Conservation (phyloP, 1,139 yeast genomes). For the Candida pseudoviswanathii region DNA sequence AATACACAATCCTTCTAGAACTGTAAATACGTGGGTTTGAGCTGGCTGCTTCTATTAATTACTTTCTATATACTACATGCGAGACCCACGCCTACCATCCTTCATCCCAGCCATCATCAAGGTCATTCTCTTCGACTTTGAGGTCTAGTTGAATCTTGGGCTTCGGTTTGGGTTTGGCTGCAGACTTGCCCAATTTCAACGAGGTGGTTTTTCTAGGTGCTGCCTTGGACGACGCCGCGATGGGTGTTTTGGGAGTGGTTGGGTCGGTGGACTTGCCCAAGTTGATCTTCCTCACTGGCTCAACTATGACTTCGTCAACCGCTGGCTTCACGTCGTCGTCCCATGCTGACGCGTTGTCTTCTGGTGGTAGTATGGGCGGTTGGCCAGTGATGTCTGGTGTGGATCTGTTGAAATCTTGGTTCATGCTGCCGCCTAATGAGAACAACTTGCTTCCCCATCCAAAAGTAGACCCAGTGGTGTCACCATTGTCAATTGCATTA, state of each 20-base stretch:
- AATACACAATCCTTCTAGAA: too few relatives aligned
- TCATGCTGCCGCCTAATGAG: slow-evolving; percentile 32
- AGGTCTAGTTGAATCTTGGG: slow-evolving; percentile 41
- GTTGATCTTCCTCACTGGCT: slow-evolving; percentile 13
- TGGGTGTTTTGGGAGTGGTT: slow-evolving; percentile 4
- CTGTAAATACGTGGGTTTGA: background rate
- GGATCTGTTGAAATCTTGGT: slow-evolving; percentile 40
- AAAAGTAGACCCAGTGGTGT: slow-evolving; percentile 7
- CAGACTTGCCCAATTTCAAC: slow-evolving; percentile 31
- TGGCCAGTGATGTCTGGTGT: slow-evolving; percentile 43
- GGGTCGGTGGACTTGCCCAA: slow-evolving; percentile 14
- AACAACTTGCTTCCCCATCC: slow-evolving; percentile 43
- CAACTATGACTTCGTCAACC: slow-evolving; percentile 13
- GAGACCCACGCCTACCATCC: slow-evolving; percentile 20
- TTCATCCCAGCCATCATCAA: slow-evolving; percentile 39
- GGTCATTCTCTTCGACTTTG: slow-evolving; percentile 47
- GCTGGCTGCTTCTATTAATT: background rate
- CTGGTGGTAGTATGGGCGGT: slow-evolving; percentile 25
- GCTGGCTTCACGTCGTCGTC: slow-evolving; percentile 13
- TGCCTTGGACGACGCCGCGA: slow-evolving; percentile 10
- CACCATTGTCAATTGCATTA: background rate
- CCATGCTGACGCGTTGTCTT: slow-evolving; percentile 20
- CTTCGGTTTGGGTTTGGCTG: slow-evolving; percentile 20
- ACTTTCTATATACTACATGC: background rate
- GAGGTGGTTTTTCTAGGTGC: slow-evolving; percentile 15